Percentiles rank a stretch among this genome's conserved stretches.
phyloP scores from a whole-genome alignment of 148 eudicot species.

The Rhododendron griersonianum region DNA sequence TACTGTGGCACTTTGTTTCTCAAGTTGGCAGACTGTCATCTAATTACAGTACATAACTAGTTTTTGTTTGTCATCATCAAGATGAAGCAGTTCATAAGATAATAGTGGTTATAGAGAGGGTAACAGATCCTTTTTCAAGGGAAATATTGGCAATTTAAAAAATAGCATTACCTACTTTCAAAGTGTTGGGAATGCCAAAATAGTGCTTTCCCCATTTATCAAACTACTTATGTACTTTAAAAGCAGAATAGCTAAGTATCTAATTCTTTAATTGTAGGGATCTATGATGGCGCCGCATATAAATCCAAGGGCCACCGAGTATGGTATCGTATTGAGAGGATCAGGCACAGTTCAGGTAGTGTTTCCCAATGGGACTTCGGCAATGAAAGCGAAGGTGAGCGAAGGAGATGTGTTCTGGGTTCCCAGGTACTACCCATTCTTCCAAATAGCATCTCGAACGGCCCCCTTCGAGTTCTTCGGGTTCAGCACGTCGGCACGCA shows the following conservation, averaged over 20 bases:
- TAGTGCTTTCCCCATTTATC: background rate
- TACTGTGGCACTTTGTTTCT: background rate
- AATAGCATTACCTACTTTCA: background rate
- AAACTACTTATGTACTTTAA: background rate
- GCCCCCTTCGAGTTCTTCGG: slow-evolving; percentile 92
- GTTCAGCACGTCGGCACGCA: slow-evolving; percentile 62
- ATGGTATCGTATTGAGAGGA: slow-evolving; percentile 62
- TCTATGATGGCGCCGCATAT: slow-evolving; percentile 95
- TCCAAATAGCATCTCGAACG: slow-evolving; percentile 73
- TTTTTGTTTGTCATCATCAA: background rate
- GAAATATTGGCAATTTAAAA: background rate
- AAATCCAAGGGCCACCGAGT: slow-evolving; percentile 77
- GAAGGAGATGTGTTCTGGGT: slow-evolving; percentile 82
- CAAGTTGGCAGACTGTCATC: background rate
- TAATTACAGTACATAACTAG: background rate
- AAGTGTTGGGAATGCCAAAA: background rate
- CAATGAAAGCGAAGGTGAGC: slow-evolving; percentile 54
- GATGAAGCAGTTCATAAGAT: background rate
- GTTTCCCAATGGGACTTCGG: slow-evolving; percentile 73
- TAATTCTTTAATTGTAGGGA: slow-evolving; percentile 28
- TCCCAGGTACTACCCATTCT: slow-evolving; percentile 84
- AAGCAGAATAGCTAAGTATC: background rate
- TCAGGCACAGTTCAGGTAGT: slow-evolving; percentile 66
- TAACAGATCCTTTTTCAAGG: background rate
- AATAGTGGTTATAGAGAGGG: background rate